These are phyloP conservation scores for Penicillium sp. DNA, from an alignment of 2,329 filamentous ascomycete genomes.

Conservation along the genomic window DNA sequence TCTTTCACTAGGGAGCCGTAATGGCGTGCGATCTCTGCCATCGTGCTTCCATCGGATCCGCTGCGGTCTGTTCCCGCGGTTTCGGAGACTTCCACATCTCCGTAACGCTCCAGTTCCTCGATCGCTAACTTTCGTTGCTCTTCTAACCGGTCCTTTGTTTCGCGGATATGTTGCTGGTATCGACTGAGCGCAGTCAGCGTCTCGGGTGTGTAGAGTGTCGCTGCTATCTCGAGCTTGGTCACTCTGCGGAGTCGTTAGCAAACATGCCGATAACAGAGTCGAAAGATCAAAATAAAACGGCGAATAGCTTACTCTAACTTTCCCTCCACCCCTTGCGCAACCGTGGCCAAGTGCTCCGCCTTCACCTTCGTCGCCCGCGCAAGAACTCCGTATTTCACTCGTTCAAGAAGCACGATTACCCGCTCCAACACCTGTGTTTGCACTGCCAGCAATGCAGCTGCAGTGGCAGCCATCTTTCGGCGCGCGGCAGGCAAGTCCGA, in stretches of 20 bases:
- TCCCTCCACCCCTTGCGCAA: constrained; percentile 37
- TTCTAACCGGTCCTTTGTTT: constrained; percentile 29
- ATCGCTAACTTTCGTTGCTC: constrained; percentile 28
- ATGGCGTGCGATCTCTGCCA: constrained; percentile 36
- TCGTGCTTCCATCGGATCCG: constrained; percentile 11
- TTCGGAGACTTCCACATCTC: constrained; percentile 14
- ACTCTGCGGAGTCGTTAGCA: constrained; percentile 25
- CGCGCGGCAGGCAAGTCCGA: constrained; percentile 32
- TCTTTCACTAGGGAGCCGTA: constrained; percentile 38
- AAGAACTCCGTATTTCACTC: constrained; percentile 38
- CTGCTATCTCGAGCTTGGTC: constrained; percentile 34
- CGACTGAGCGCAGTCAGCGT: constrained; percentile 29
- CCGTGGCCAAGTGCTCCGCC: constrained; percentile 38
- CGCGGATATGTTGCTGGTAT: constrained; percentile 33
- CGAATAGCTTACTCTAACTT: constrained; percentile 34
- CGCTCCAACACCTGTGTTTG: constrained; percentile 35
- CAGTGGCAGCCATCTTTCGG: constrained; percentile 33
- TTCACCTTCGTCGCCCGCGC: constrained; percentile 36
- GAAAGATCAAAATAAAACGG: background rate
- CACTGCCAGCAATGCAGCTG: constrained; percentile 31
- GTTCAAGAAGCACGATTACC: constrained; percentile 38
- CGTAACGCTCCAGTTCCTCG: constrained; percentile 27
- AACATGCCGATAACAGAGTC: background rate
- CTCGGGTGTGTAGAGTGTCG: constrained; percentile 39
- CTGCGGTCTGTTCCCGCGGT: background rate